phyloP scores from a whole-genome alignment of 2,329 filamentous ascomycete species.

The Curvularia eragrostidis region DNA sequence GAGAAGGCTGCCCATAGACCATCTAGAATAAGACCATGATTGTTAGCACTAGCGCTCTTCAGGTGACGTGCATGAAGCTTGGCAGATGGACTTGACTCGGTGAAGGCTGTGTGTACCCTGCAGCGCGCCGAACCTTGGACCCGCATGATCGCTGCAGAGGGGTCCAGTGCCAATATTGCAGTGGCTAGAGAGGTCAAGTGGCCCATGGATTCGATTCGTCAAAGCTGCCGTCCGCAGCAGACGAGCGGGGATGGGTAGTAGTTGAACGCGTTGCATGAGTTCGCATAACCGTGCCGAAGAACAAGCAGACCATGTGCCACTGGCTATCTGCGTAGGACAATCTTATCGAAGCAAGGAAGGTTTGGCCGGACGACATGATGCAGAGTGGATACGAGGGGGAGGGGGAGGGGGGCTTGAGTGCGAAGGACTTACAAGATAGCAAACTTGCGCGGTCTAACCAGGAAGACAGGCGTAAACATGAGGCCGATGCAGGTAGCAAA shows the following conservation, averaged over 20 bases:
- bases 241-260: slow-evolving; percentile 18
- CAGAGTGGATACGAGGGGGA: slow-evolving; percentile 22
- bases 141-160: slow-evolving; percentile 51
- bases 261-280: slow-evolving; percentile 33
- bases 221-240: slow-evolving; percentile 22
- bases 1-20: slow-evolving; percentile 89
- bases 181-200: slow-evolving; percentile 49
- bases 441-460: slow-evolving; percentile 87
- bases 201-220: slow-evolving; percentile 34
- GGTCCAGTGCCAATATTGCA: slow-evolving; percentile 42
- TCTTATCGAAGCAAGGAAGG: slow-evolving; percentile 21
- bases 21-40: slow-evolving; percentile 64
- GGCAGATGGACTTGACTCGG: slow-evolving; percentile 35
- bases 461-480: slow-evolving; percentile 74
- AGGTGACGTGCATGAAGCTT: slow-evolving; percentile 36
- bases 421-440: slow-evolving; percentile 90
- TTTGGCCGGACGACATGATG: slow-evolving; percentile 16
- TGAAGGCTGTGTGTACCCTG: slow-evolving; percentile 41
- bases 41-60: slow-evolving; percentile 46
- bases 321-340: slow-evolving; percentile 33
- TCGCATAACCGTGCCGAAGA: slow-evolving; percentile 40
- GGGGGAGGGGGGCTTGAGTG: slow-evolving; percentile 25
- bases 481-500: slow-evolving; percentile 93
- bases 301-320: slow-evolving; percentile 37
- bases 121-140: slow-evolving; percentile 49